Evolutionary conservation across 345 rosid species (phyloP).

Genomic region (Noccaea bulbosa): DNA sequence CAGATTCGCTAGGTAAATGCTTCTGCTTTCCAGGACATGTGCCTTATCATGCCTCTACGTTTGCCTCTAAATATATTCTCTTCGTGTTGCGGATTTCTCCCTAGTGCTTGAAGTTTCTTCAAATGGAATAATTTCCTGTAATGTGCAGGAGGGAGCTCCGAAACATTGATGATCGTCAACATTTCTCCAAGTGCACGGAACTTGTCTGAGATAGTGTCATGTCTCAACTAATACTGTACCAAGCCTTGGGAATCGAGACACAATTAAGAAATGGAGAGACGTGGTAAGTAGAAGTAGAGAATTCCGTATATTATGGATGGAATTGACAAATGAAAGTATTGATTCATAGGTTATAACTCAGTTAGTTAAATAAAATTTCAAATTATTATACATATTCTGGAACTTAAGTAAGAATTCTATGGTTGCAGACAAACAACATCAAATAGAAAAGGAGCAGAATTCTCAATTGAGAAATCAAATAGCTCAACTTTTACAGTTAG

Average conservation of each 20-base stretch:
- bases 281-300: slow-evolving; percentile 52
- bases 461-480: slow-evolving; percentile 78
- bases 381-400: not conserved
- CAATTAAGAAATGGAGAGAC: slow-evolving; percentile 98
- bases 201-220: slow-evolving; percentile 75
- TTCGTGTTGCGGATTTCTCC: slow-evolving; percentile 10
- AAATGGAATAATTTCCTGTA: slow-evolving; percentile 31
- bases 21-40: slow-evolving; percentile 19
- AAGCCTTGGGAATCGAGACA: slow-evolving; percentile 91
- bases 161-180: slow-evolving; percentile 80
- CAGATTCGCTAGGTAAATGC: slow-evolving; percentile 83
- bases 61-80: slow-evolving; percentile 1
- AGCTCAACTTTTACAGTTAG: slow-evolving; percentile 67
- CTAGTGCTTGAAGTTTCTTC: slow-evolving; percentile 14
- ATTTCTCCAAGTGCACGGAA: slow-evolving; percentile 74
- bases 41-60: slow-evolving; percentile 13
- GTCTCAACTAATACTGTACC: slow-evolving; percentile 80
- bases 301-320: slow-evolving; percentile 2
- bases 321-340: not conserved
- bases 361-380: too few relatives aligned
- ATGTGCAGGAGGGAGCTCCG: slow-evolving; percentile 77
- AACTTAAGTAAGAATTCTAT: slow-evolving; percentile 54
- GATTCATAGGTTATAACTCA: slow-evolving; percentile 15
- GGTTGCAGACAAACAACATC: slow-evolving; percentile 79
- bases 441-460: slow-evolving; percentile 83